Evolutionary conservation across 352 stramenopile genomes (phyloP), one percentile per base, ranked within the genome.

Genomic region (Hyaloperonospora brassicae): DNA sequence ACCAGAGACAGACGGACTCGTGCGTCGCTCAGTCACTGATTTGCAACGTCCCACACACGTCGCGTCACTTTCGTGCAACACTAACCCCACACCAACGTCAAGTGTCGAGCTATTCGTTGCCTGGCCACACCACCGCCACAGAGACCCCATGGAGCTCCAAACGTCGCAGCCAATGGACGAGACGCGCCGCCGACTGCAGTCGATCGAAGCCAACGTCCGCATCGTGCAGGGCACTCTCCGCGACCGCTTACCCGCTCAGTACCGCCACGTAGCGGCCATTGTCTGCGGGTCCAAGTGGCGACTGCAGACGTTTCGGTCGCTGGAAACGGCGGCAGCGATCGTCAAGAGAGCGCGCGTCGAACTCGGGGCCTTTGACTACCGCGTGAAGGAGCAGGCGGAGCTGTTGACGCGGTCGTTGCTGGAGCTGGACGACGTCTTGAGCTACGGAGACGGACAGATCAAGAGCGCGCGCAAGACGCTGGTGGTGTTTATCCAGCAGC

Each of bases 361-460:
- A 47, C 48, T 86, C 21, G 74, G 71, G 46, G 68, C 72, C 17
- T 86, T 83, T 47, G 71, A 84, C 58, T 85, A 84, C 61, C 64
- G 65, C 24, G 61, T 64, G 12, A 77, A 79, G 59, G 71, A 83
- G 46, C 77, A 84, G 55, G 68, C 62, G 17, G 77, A 87, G 64
- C 59, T 83, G 41, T 66, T 87, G 1, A 87, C 77, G 8, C 71
- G 70, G 2, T 59, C 73, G 25, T 55, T 87, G 36, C 68, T 70
- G 31, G 63, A 84, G 17, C 55, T 87, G 47, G 77, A 87, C 63
- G 61, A 76, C 23, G 71, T 87, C n/a, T 36, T 85, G 45, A 87
- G 77, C 61, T 59, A 75, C 52, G 77, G 77, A 25, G 66, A 86
- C 55, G 43, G 30, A 9, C 58, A 71, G 11, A 64, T 87, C 58